phyloP scores from a whole-genome alignment of 2,329 filamentous ascomycete genomes.

The Rhinocladiella mackenziei region DNA sequence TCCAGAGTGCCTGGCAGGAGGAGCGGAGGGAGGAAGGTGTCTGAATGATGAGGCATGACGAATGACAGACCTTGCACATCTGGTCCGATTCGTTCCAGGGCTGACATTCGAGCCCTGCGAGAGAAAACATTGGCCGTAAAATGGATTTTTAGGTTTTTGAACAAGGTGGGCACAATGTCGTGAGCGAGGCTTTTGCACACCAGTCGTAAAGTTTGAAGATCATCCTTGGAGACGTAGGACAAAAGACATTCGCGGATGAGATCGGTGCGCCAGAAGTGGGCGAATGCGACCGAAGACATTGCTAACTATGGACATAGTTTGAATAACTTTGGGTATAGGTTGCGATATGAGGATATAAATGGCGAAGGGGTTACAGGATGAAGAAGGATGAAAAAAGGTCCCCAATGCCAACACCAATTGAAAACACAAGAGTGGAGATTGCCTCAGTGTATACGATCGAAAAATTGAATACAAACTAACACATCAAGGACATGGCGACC shows the following conservation, averaged over 20 bases:
- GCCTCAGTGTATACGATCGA: background rate
- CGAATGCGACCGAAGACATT: slow-evolving; percentile 30
- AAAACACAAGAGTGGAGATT: slow-evolving; percentile 27
- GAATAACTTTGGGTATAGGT: background rate
- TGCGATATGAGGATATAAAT: no score
- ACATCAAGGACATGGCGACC: slow-evolving; percentile 10
- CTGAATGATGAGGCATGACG: slow-evolving; percentile 67
- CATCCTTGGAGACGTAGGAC: slow-evolving; percentile 32
- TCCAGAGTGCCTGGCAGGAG: slow-evolving; percentile 71
- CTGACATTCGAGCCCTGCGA: slow-evolving; percentile 66
- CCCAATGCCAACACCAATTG: slow-evolving; percentile 8
- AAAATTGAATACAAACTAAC: slow-evolving; percentile 12
- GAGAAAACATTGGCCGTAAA: slow-evolving; percentile 66
- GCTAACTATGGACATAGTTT: slow-evolving; percentile 18
- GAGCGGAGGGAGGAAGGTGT: slow-evolving; percentile 80
- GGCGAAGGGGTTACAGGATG: no score
- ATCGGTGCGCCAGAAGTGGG: slow-evolving; percentile 38
- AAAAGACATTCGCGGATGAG: slow-evolving; percentile 35
- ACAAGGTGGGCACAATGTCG: slow-evolving; percentile 37
- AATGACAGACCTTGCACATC: slow-evolving; percentile 77
- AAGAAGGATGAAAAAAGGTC: no score
- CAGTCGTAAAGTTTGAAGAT: slow-evolving; percentile 36
- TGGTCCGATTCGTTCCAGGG: slow-evolving; percentile 71
- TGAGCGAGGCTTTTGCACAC: slow-evolving; percentile 37
- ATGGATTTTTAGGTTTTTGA: slow-evolving; percentile 44